Evolutionary conservation across 768 basidiomycete species (phyloP), one percentile per base, ranked within the genome.

Genomic region (Agaricus blazei): DNA sequence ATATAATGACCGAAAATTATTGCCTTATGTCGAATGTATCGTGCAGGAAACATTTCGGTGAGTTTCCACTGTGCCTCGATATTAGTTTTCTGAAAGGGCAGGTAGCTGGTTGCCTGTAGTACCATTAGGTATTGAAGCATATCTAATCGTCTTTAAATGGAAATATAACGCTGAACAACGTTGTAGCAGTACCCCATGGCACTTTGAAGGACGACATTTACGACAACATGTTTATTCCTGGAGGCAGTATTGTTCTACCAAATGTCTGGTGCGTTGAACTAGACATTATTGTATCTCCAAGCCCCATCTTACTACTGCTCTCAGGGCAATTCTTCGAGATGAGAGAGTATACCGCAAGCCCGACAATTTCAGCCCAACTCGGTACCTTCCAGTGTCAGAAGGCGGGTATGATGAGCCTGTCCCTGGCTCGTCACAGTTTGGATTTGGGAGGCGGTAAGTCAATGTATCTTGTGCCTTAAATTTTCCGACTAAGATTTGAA

Each of bases 1-100:
- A 0, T 77, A 84, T 58, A 72, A 68, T 37, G 88, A 88, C 63
- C 72, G 19, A 19, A 19, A 19, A 3, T 70, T 65, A 0, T 63
- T 90, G 52, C 84, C 84, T 3, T 89, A 79, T 63, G 69, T 82
- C 50, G 76, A 86, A 8, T 78, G 78, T 3, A 60, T 87, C 38
- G 68, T 84, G 60, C 76, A 72, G 19, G 85, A 87, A 66, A 67
- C 70, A 7, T 68, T 77, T 57, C 72, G 85, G 28, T 86, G 79
- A 78, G 74, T 75, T 40, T 74, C 69, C 4, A 72, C 79, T 26
- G 79, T 84, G 15, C 83, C 63, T 84, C 7, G 75, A 82, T 19
- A 19, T 19, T 81, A 61, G 58, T 76, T 45, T 47, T 56, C n/a
- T 37, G 19, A 44, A 47, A 27, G 24, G 26, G 19, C 28, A 19